These are phyloP conservation scores for Aspergillus bertholletiae DNA, from an alignment of 495 filamentous ascomycete genomes.

Conservation along the genomic window DNA sequence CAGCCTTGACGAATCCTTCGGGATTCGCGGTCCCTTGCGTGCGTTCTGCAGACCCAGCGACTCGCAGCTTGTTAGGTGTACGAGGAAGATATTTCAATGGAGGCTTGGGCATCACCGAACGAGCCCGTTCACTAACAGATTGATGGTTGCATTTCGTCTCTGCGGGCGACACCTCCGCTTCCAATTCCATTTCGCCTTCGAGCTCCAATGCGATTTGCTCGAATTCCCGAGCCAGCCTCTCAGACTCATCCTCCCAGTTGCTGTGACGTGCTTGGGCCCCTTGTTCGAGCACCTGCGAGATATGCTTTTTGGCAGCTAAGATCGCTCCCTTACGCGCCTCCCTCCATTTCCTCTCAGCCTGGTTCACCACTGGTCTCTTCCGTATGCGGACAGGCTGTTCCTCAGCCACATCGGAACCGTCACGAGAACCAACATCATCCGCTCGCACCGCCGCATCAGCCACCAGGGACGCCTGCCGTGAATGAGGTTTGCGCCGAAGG, in stretches of 20 bases:
- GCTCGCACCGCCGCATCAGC: conserved; percentile 28
- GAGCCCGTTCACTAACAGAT: background rate
- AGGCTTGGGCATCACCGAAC: conserved; percentile 20
- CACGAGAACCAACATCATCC: conserved; percentile 2
- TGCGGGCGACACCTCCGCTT: conserved; percentile 18
- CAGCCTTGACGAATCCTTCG: background rate
- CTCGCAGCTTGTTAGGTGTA: conserved; percentile 28
- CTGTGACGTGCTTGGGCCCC: conserved; percentile 29
- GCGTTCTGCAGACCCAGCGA: conserved; percentile 9
- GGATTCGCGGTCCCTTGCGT: conserved; percentile 5
- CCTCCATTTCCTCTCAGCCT: conserved; percentile 42
- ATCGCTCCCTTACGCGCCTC: conserved; percentile 35
- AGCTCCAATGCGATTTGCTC: conserved; percentile 47
- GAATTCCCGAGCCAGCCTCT: conserved; percentile 41
- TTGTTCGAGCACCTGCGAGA: conserved; percentile 33
- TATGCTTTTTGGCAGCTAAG: conserved; percentile 37
- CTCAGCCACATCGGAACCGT: background rate
- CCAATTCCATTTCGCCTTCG: conserved; percentile 19
- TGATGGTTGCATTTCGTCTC: conserved; percentile 1
- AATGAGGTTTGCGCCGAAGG: conserved; percentile 33
- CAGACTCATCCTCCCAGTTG: conserved; percentile 43
- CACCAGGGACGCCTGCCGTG: conserved; percentile 38
- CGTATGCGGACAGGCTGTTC: conserved; percentile 18
- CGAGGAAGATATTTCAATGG: conserved; percentile 38
- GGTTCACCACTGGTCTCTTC: conserved; percentile 43